Base-by-base conservation (phyloP, 805 yeast genomes). In the Yarrowia alimentaria region DNA sequence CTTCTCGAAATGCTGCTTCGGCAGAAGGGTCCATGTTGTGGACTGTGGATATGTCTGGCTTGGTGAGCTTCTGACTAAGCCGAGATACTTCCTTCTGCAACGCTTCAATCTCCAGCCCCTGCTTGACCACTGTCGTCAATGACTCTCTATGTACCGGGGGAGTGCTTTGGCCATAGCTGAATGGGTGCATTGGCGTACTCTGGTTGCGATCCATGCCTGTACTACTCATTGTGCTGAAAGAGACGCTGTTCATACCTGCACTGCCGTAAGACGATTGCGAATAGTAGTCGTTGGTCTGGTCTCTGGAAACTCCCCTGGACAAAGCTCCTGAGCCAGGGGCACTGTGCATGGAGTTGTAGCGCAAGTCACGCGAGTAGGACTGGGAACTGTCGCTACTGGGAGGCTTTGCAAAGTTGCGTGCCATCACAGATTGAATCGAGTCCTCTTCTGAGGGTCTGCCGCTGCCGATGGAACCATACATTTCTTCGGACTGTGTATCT, bases 331-430 rank as follows among this genome's bases (percentile, higher is more conserved):
- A 25, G 3, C 22, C 22, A 10, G 31, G 19, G 5, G 29, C 33
- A 11, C 47, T 40, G 33, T 40, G 47, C 47, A 40, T 40, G 13
- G 47, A 40, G 19, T 7, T 19, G 47, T 26, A n/a, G 8, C 47
- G 13, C 16, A 40, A 40, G 4, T 30, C 33, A 10, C 47, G 30
- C 6, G 47, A 16, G 25, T 26, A 28, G 12, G 43, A 21, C 17
- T 37, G 43, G 13, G 43, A 30, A 14, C 30, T 37, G 11, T 37
- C 43, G 11, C 17, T 14, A 13, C 11, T 18, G 5, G 28, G 21
- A 8, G 43, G 43, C 25, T 37, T 37, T 20, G 22, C 43, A 37
- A 37, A 37, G 7, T 17, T 37, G 17, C 25, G 24, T 14, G 43
- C 43, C 43, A 24, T 37, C 11, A 37, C 33, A 5, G 32, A 20